Percentiles rank a stretch among this genome's conserved stretches.
Evolutionary conservation across 176 grass and related monocot genomes (phyloP).

Genomic region (Juncus effusus): DNA sequence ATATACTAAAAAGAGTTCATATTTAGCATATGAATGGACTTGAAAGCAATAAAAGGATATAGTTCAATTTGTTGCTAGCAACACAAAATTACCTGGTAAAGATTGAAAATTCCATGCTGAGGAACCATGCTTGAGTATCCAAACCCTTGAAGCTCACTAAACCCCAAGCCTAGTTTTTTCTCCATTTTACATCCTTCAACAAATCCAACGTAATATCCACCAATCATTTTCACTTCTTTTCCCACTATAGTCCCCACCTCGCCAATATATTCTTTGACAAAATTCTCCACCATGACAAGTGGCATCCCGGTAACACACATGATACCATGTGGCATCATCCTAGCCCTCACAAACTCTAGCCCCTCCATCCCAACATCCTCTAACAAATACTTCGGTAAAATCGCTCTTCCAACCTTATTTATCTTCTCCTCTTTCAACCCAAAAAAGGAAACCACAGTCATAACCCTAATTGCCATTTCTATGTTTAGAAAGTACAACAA

Average conservation of each 20-base stretch:
- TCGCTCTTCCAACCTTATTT: slow-evolving; percentile 40
- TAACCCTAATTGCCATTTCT: slow-evolving; percentile 37
- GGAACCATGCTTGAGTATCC: slow-evolving; percentile 34
- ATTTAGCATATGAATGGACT: no score
- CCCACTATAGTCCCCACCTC: slow-evolving; percentile 52
- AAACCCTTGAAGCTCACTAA: slow-evolving; percentile 43
- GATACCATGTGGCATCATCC: slow-evolving; percentile 34
- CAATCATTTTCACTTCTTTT: slow-evolving; percentile 55
- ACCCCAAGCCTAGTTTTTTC: background rate
- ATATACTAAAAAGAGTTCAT: no score
- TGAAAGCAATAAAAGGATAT: background rate
- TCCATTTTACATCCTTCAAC: slow-evolving; percentile 26
- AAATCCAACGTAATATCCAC: slow-evolving; percentile 59
- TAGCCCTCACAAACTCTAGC: slow-evolving; percentile 31
- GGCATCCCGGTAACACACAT: slow-evolving; percentile 48
- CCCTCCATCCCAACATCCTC: slow-evolving; percentile 70
- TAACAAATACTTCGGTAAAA: slow-evolving; percentile 67
- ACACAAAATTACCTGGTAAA: slow-evolving; percentile 44
- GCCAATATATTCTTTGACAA: slow-evolving; percentile 48
- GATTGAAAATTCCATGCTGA: slow-evolving; percentile 41
- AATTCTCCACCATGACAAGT: slow-evolving; percentile 58
- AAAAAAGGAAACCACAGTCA: slow-evolving; percentile 59
- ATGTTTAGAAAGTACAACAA: slow-evolving; percentile 39
- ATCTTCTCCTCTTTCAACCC: slow-evolving; percentile 49
- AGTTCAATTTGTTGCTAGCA: background rate